A percentile compares a stretch with the other conserved stretches of the same genome.
These are phyloP conservation scores for Athelia psychrophila DNA, from an alignment of 1,284 basidiomycete species.

Conservation along the genomic window DNA sequence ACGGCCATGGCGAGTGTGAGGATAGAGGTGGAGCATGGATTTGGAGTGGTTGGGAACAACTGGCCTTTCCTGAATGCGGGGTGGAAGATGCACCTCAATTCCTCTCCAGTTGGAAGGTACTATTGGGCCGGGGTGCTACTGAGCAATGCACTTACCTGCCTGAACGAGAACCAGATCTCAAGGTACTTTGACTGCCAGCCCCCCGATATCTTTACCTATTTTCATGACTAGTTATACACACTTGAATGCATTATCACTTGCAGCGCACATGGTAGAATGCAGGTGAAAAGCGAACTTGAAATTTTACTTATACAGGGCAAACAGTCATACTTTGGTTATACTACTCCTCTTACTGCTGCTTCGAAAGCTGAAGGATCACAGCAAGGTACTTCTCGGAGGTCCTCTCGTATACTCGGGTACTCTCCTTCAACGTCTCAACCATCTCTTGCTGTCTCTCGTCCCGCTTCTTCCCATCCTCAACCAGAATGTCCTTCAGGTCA, in stretches of 20 bases:
- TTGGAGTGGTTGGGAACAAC: constrained; percentile 12
- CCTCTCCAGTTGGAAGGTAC: constrained; percentile 18
- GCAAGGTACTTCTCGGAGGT: background rate
- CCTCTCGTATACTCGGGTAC: background rate
- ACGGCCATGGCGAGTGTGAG: constrained; percentile 15
- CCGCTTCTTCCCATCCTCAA: background rate
- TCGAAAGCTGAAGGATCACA: background rate
- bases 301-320: too few relatives aligned
- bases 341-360: background rate
- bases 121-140: constrained; percentile 21
- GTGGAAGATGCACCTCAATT: constrained; percentile 18
- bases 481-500: background rate
- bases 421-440: background rate
- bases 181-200: constrained; percentile 18
- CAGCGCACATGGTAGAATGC: too few relatives aligned
- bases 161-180: constrained; percentile 18
- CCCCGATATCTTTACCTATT: constrained; percentile 14
- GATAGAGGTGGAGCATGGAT: constrained; percentile 25
- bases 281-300: too few relatives aligned
- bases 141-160: constrained; percentile 17
- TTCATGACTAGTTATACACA: constrained; percentile 3
- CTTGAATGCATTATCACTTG: too few relatives aligned
- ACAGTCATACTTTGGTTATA: too few relatives aligned
- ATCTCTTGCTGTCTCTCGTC: background rate
- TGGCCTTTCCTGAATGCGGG: constrained; percentile 23